Base-by-base conservation (phyloP, 2,329 filamentous ascomycete species). In the Pochonia chlamydosporia region DNA sequence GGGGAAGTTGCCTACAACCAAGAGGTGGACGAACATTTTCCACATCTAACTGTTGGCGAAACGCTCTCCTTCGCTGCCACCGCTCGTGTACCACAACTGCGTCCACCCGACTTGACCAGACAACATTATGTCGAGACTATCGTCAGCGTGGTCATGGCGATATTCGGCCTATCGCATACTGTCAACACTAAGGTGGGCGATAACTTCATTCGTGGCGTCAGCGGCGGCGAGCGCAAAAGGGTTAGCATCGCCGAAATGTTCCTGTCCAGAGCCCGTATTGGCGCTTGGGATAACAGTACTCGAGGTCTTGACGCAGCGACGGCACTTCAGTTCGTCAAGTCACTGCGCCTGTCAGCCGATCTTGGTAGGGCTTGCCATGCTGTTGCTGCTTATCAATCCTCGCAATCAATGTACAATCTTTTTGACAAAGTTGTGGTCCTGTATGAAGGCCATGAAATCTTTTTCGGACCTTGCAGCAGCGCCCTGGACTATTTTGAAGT, bases 211-310 rank as follows among this genome's bases (percentile, higher is more conserved):
- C 79, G 86, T 40, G 87, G 87, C 62, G 84, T 92, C 0, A 87
- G 82, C 40, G 88, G 87, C 56, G 87, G 88, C 49, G 87, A 92
- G 67, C 71, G 87, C 33, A 91, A 91, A 63, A 83, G 87, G 59
- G 86, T 89, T 8, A 84, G 82, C 20, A 89, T 91, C 53, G 84
- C 85, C 1, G 87, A 92, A 64, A 87, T 85, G 0, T 66, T 91
- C 18, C 83, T 85, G 4, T 84, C 84, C 8, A 85, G 86, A 62
- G 82, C 82, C 1, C 82, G 84, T 0, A 82, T 91, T 1, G 81
- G 87, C 28, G 84, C 82, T 51, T 91, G 85, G 85, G 87, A 92
- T 55, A 91, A 92, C 63, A 84, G 80, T 1, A 91, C 87, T 1
- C 74, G 87, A 42, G 88, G 88, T 16, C 70, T 92, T 0, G 87